Evolutionary conservation across 2,329 filamentous ascomycete genomes (phyloP).

Genomic region (Hansfordia pulvinata): DNA sequence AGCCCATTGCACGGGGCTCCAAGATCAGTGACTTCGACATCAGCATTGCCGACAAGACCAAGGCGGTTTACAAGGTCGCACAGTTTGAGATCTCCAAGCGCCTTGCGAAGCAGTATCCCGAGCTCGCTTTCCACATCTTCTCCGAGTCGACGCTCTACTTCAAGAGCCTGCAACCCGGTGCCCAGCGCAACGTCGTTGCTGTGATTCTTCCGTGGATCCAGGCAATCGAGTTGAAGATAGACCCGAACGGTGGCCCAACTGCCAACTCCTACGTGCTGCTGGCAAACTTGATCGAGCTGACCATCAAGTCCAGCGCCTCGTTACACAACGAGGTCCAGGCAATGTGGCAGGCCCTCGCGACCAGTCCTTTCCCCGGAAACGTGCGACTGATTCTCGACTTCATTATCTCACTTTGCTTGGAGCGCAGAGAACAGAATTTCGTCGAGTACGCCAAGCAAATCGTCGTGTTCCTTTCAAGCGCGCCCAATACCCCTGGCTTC

Average conservation of each 20-base stretch:
- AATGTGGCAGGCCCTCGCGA: conserved; percentile 90
- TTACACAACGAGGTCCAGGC: conserved; percentile 96
- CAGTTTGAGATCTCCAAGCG: conserved; percentile 94
- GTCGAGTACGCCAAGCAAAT: conserved; percentile 98
- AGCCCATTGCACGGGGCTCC: conserved; percentile 59
- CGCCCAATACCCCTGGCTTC: conserved; percentile 55
- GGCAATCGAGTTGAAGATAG: conserved; percentile 79
- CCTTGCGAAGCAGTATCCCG: conserved; percentile 75
- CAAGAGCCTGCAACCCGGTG: conserved; percentile 67
- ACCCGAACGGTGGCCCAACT: conserved; percentile 82
- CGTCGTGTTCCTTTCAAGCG: conserved; percentile 88
- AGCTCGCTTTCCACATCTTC: conserved; percentile 85
- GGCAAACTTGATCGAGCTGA: conserved; percentile 91
- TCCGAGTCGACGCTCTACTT: conserved; percentile 93
- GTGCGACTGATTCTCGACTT: conserved; percentile 92
- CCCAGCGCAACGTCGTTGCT: conserved; percentile 87
- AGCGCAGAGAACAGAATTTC: conserved; percentile 93
- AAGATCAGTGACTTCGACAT: conserved; percentile 97
- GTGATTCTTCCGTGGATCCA: conserved; percentile 95
- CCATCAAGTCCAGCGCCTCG: conserved; percentile 76
- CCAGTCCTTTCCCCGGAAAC: conserved; percentile 83
- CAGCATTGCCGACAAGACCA: conserved; percentile 95
- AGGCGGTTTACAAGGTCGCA: conserved; percentile 91
- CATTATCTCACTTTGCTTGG: conserved; percentile 85
- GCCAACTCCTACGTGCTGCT: conserved; percentile 88